Evolutionary conservation across 805 yeast genomes (phyloP), one percentile per base, ranked within the genome.

Genomic region (Blastobotrys parvus): DNA sequence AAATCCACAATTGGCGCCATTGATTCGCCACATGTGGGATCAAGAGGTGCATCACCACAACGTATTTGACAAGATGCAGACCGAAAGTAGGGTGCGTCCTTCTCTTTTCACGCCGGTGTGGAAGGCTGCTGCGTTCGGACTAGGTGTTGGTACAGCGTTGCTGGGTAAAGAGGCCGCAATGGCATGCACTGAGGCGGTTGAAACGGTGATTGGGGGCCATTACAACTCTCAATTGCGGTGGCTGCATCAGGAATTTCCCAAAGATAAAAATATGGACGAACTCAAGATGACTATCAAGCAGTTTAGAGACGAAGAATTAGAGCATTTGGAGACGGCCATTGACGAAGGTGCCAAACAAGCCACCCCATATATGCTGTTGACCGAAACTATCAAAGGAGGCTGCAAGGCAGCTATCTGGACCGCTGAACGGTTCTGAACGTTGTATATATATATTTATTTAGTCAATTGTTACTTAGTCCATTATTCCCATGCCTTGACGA

Each of bases 171-270:
- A 90, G 59, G 97, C 95, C 2, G 97, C 98, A 2, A 92, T 92
- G 98, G 97, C 98, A 1, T 92, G 98, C 61, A 92, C 98, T 0
- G 97, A 89, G 47, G 97, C 97, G 0, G 97, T 92, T 1, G 98
- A 92, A 63, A 92, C 98, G 0, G 97, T 92, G 4, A 92, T 92
- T 60, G 98, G 98, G 1, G 84, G 85, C 1, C 98, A 92, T 60
- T 92, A 92, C 64, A 92, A 92, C 59, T 80, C 79, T 48, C 98
- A 92, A 61, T 68, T 92, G 51, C 70, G 98, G 42, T 77, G 79
- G 33, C 68, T 92, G 44, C 73, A 75, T 62, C 80, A 78, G 50
- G 82, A 81, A 47, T 85, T 72, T 56, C 72, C 75, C 15, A 62
- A 64, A 6, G 72, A 81, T 3, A 68, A 73, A 21, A 94, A 83